These are phyloP conservation scores for Pyrus hybrid DNA, from an alignment of 331 rosid genomes.

Conservation along the genomic window DNA sequence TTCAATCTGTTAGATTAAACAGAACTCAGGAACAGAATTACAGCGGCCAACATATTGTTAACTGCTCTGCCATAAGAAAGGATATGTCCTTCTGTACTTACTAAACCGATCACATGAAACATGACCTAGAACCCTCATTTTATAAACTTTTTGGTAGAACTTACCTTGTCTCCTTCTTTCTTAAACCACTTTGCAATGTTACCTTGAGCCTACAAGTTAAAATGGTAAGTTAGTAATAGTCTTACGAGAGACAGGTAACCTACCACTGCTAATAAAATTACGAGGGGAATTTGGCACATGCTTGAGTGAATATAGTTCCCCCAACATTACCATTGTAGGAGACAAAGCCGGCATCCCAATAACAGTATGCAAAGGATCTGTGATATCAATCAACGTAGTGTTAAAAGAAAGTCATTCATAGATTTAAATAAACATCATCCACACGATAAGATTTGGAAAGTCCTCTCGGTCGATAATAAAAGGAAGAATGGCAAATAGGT, in stretches of 20 bases:
- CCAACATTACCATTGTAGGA: constrained; percentile 85
- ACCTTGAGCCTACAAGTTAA: constrained; percentile 60
- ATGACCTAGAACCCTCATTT: constrained; percentile 20
- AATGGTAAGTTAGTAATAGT: not conserved
- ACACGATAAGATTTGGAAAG: not conserved
- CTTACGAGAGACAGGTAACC: constrained; percentile 11
- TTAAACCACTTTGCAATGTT: constrained; percentile 85
- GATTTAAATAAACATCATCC: not conserved
- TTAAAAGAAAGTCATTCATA: constrained; percentile 3
- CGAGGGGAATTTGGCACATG: constrained; percentile 2
- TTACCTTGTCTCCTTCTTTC: constrained; percentile 95
- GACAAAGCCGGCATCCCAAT: constrained; percentile 93
- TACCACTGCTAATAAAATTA: constrained; percentile 10
- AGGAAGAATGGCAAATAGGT: not conserved
- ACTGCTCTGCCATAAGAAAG: not conserved
- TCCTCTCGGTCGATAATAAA: not conserved
- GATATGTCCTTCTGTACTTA: not conserved
- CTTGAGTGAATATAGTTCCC: not conserved
- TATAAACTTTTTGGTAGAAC: constrained; percentile 19
- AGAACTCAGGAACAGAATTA: constrained; percentile 19
- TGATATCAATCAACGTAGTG: constrained; percentile 13
- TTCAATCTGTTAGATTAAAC: constrained; percentile 60
- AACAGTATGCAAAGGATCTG: constrained; percentile 61
- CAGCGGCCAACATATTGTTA: constrained; percentile 8
- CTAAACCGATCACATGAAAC: not conserved